Conservation (phyloP, 1,139 yeast species). For the Kodamaea derodonti region DNA sequence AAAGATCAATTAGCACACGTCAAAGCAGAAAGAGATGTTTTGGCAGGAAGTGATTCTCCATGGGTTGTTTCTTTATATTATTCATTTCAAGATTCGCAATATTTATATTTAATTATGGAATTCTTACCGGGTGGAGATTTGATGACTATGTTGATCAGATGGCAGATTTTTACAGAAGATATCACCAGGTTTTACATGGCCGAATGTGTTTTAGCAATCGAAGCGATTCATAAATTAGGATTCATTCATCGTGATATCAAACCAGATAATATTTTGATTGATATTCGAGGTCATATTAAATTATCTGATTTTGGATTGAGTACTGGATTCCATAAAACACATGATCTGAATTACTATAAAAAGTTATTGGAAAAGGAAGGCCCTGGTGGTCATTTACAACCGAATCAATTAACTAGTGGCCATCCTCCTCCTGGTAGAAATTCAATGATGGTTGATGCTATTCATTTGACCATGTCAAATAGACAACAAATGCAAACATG, state of each 20-base stretch:
- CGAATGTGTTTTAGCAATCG: conserved; percentile 80
- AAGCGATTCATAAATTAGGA: conserved; percentile 76
- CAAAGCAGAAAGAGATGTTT: conserved; percentile 80
- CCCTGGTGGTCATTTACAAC: conserved; percentile 22
- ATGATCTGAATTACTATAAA: conserved; percentile 73
- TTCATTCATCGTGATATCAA: conserved; percentile 77
- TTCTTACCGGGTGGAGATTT: conserved; percentile 83
- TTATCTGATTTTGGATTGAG: conserved; percentile 80
- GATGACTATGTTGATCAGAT: conserved; percentile 83
- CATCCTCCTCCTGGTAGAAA: conserved; percentile 42
- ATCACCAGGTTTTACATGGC: conserved; percentile 84
- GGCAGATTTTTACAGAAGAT: conserved; percentile 85
- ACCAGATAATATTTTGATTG: conserved; percentile 79
- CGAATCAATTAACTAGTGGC: conserved; percentile 17
- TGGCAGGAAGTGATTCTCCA: conserved; percentile 82
- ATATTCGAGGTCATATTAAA: conserved; percentile 75
- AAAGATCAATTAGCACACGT: conserved; percentile 83
- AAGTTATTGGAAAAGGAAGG: conserved; percentile 64
- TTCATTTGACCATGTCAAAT: conserved; percentile 91
- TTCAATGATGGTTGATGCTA: conserved; percentile 91
- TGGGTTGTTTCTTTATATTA: conserved; percentile 83
- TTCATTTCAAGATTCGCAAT: conserved; percentile 76
- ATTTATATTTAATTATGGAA: conserved; percentile 76
- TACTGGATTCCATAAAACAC: conserved; percentile 83
- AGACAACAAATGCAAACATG: conserved; percentile 98